Evolutionary conservation across 108 stramenopile species (phyloP), one percentile per base, ranked within the genome.

Genomic region (Pseudonitzschia pungens): DNA sequence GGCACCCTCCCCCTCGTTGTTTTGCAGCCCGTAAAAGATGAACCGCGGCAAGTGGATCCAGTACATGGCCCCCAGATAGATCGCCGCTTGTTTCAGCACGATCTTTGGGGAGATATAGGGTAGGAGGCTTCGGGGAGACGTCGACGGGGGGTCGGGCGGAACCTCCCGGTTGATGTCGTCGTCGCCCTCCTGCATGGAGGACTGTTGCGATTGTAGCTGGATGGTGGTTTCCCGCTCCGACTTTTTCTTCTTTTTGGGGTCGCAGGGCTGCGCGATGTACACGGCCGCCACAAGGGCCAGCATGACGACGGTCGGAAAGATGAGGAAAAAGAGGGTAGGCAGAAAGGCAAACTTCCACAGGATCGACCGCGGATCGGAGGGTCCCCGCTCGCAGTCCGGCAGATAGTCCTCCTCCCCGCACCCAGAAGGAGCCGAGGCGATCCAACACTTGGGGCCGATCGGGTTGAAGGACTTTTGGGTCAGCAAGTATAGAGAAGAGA

Each of bases 221-320:
- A 6, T 36, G 2, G 36, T 36, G 36, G 36, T 36, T 36, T n/a
- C n/a, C n/a, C n/a, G 50, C 20, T 51, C 7, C 3, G 3, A 9
- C 10, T 51, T 3, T 9, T n/a, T 4, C 50, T 51, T n/a, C 50
- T 51, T 3, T n/a, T 51, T 51, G 2, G 4, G 3, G 16, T 51
- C 50, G 7, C 50, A 10, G 20, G 1, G 50, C 3, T 9, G n/a
- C n/a, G 1, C 50, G 2, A 4, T 8, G 10, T 4, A 3, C 6
- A 44, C 42, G 36, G 22, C 40, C 9, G 18, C 22, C 14, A 22
- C 28, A 3, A 66, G 36, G 24, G 43, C 20, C 0, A 27, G 18
- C 65, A 66, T 48, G 15, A 48, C 36, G 2, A 66, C 9, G 15
- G 45, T 66, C 15, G 65, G 65, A 66, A 66, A 66, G 4, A 66